Evolutionary conservation across 805 yeast genomes (phyloP).

Genomic region (Candida sphagnicola): DNA sequence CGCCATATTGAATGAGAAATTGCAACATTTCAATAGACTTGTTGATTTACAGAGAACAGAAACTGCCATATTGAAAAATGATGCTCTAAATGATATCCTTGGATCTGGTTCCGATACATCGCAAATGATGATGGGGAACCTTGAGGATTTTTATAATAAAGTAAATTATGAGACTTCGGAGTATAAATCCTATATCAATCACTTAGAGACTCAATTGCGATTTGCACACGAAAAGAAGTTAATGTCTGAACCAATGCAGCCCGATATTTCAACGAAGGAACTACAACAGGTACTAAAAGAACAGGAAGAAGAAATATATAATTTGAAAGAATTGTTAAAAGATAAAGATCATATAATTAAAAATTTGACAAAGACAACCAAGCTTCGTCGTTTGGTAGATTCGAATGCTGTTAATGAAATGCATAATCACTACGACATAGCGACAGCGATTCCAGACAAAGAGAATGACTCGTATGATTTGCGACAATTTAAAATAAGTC

Average conservation of each 20-base stretch:
- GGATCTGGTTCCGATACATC: constrained; percentile 38
- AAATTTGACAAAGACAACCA: constrained; percentile 63
- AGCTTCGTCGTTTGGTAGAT: constrained; percentile 48
- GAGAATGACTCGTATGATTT: constrained; percentile 12
- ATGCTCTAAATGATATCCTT: constrained; percentile 56
- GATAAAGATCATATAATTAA: constrained; percentile 79
- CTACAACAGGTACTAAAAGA: constrained; percentile 39
- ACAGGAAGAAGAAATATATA: constrained; percentile 65
- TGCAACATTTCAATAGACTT: constrained; percentile 65
- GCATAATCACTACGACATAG: neutral
- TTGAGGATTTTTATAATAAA: constrained; percentile 46
- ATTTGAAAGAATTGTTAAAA: constrained; percentile 55
- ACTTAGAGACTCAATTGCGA: constrained; percentile 53
- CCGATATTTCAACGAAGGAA: constrained; percentile 2
- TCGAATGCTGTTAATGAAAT: constrained; percentile 18
- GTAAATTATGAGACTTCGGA: constrained; percentile 54
- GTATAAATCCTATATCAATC: constrained; percentile 53
- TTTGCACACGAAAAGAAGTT: constrained; percentile 17
- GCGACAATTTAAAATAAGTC: constrained; percentile 19
- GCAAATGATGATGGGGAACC: constrained; percentile 42
- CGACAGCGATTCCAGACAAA: constrained; percentile 6
- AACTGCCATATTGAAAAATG: constrained; percentile 53
- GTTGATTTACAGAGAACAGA: constrained; percentile 58
- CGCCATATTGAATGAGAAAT: constrained; percentile 56
- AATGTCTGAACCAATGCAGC: neutral